phyloP scores from a whole-genome alignment of 768 basidiomycete genomes.

The Hygrocybe punicea region DNA sequence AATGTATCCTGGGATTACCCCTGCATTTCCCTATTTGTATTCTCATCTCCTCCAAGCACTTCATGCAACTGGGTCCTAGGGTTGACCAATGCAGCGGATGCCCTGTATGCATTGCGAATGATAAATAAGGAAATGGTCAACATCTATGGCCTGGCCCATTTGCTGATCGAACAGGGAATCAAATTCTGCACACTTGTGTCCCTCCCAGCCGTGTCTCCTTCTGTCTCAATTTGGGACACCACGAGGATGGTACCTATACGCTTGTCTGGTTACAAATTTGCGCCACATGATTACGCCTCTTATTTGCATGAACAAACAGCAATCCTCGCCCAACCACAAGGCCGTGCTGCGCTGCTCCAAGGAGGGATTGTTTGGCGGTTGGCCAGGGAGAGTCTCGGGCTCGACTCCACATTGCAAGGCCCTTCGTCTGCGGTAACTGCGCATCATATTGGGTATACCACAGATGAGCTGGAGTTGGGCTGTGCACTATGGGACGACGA shows the following conservation, averaged over 20 bases:
- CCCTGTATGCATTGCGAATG: background rate
- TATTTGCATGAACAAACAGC: slow-evolving; percentile 1
- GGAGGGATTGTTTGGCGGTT: slow-evolving; percentile 15
- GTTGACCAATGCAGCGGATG: background rate
- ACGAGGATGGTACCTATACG: background rate
- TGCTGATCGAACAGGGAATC: background rate
- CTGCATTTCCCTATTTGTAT: no score
- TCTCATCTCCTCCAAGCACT: background rate
- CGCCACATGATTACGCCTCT: slow-evolving; percentile 2
- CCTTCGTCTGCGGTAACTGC: slow-evolving; percentile 3
- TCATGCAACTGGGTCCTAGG: background rate
- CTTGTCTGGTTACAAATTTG: background rate
- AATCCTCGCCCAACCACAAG: slow-evolving; percentile 7
- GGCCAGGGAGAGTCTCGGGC: slow-evolving; percentile 5
- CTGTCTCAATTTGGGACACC: background rate
- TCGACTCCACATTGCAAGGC: slow-evolving; percentile 6
- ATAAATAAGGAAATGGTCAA: background rate
- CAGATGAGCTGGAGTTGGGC: background rate
- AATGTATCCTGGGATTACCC: no score
- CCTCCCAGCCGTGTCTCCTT: background rate
- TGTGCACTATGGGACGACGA: slow-evolving; percentile 10
- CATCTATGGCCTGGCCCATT: background rate
- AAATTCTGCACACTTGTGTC: background rate
- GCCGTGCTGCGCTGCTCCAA: slow-evolving; percentile 10
- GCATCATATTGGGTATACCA: background rate